Evolutionary conservation across 2,329 filamentous ascomycete species (phyloP), one percentile per base, ranked within the genome.

Genomic region (Rhytidhysteron rufulum): DNA sequence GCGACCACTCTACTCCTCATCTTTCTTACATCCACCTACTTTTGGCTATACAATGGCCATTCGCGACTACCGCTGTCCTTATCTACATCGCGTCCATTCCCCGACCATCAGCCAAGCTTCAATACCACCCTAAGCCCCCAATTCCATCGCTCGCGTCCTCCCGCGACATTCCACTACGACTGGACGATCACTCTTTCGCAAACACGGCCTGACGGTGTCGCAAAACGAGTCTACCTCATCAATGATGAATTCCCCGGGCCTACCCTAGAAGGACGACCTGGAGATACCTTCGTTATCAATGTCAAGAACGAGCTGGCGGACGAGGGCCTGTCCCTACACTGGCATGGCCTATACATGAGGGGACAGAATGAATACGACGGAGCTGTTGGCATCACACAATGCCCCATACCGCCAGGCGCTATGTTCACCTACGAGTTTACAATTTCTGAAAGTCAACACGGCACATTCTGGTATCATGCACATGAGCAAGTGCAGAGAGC

Each of bases 241-340:
- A 78, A 79, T 46, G 67, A 68, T 69, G 44, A 59, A 1, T 75
- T 75, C 41, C 73, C 73, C 2, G 74, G 74, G 3, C 73, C 74
- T 5, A 72, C 67, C 0, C 60, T 77, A 19, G 73, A 75, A 52
- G 66, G 63, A 7, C 66, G 70, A 9, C 64, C 71, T 1, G 72
- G 73, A 8, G 73, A 76, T 52, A 64, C 15, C 4, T 20, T 42
- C n/a, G 21, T 42, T 30, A 42, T 73, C 2, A 60, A 69, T 5
- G 31, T 42, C 15, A 31, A 42, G 35, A 37, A 37, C 29, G 41
- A 21, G 3, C 17, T 41, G 22, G 17, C 40, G 19, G 42, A 41
- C 18, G 37, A 40, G 19, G 37, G 37, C 9, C 11, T 40, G 17
- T 27, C 41, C 11, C 32, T 42, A 16, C 40, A 42, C 25, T 43